These are phyloP conservation scores for Acrocalymma vagum DNA, from an alignment of 2,329 filamentous ascomycete genomes.

Conservation along the genomic window DNA sequence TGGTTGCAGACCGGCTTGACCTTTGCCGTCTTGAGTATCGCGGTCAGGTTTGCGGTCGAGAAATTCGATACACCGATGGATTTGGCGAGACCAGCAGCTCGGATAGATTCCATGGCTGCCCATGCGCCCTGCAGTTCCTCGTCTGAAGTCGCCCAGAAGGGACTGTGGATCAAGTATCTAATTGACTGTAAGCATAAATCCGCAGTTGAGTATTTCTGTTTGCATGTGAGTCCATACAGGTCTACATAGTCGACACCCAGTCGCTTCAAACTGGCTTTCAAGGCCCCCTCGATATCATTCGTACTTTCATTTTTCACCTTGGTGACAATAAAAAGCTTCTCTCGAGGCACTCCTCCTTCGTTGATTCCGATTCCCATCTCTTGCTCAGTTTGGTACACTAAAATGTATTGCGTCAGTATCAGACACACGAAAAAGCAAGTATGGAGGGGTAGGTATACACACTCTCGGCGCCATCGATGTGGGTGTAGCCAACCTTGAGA, in stretches of 20 bases:
- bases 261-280: constrained; percentile 66
- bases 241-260: constrained; percentile 69
- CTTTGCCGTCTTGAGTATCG: constrained; percentile 61
- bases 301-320: constrained; percentile 63
- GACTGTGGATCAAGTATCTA: constrained; percentile 69
- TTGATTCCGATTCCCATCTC: constrained; percentile 60
- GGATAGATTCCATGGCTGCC: constrained; percentile 67
- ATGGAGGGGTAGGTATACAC: constrained; percentile 19
- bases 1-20: constrained; percentile 71
- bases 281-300: constrained; percentile 62
- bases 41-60: constrained; percentile 62
- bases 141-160: constrained; percentile 65
- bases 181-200: not conserved
- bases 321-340: constrained; percentile 62
- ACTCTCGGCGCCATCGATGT: constrained; percentile 80
- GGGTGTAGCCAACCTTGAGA: constrained; percentile 73
- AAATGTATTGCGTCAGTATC: constrained; percentile 2
- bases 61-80: constrained; percentile 71
- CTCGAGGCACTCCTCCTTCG: constrained; percentile 52
- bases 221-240: constrained; percentile 53
- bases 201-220: not conserved
- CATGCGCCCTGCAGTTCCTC: constrained; percentile 65
- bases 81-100: constrained; percentile 64
- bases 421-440: not conserved
- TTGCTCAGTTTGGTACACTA: constrained; percentile 60